Percentiles rank a stretch among this genome's conserved stretches.
Conservation (phyloP, 164 flowering plant genomes). For the Cinnamomum chago region DNA sequence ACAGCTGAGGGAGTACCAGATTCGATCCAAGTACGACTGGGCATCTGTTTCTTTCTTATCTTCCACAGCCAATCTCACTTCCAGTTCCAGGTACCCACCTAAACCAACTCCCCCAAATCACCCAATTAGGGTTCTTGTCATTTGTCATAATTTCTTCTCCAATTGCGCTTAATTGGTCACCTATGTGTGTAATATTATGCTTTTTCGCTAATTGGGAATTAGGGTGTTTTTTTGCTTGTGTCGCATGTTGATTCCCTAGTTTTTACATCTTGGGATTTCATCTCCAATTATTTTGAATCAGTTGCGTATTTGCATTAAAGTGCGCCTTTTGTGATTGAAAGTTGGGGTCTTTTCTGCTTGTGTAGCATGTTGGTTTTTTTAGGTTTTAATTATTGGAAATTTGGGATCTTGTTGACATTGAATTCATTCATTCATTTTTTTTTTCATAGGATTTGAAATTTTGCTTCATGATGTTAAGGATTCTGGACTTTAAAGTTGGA, state of each 20-base stretch:
- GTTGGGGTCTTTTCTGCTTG: not conserved
- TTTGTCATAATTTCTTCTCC: not conserved
- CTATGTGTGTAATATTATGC: too few relatives aligned
- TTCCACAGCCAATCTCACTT: constrained; percentile 52
- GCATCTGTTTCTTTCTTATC: constrained; percentile 86
- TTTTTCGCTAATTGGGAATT: not conserved
- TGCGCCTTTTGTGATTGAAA: not conserved
- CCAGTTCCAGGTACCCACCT: constrained; percentile 46
- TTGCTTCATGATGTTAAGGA: too few relatives aligned
- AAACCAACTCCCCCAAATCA: not conserved
- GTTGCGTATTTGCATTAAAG: too few relatives aligned
- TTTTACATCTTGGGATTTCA: too few relatives aligned
- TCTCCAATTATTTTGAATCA: not conserved
- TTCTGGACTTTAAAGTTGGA: not conserved
- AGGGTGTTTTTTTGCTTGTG: not conserved
- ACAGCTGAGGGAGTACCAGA: constrained; percentile 88
- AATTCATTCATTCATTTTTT: too few relatives aligned
- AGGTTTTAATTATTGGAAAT: not conserved
- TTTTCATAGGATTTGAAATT: too few relatives aligned
- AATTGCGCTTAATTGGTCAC: not conserved
- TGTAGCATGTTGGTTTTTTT: not conserved
- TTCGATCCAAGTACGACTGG: constrained; percentile 94
- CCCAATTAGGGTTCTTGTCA: not conserved
- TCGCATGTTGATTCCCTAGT: not conserved
- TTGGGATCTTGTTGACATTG: not conserved